Percentiles rank a stretch among this genome's conserved stretches.
phyloP scores from a whole-genome alignment of 768 basidiomycete genomes.

The Phlebiopsis flavidoalba region DNA sequence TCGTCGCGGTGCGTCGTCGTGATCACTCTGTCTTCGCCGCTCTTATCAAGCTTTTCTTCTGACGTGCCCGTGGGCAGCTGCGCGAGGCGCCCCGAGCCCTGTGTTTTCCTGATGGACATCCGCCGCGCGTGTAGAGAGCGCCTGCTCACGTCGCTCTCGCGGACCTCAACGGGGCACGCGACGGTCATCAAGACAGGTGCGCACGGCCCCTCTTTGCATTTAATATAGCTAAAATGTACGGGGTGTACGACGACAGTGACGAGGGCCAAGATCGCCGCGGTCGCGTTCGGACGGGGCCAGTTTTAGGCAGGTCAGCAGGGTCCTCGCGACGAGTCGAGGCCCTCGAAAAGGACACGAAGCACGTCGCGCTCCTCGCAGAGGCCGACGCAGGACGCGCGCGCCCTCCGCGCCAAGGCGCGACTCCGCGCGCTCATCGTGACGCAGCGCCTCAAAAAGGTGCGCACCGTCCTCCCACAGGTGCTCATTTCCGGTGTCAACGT shows the following conservation, averaged over 20 bases:
- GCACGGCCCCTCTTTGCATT: constrained; percentile 14
- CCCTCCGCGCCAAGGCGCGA: constrained; percentile 42
- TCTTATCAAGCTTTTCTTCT: not conserved
- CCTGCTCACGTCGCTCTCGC: constrained; percentile 73
- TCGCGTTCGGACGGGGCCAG: constrained; percentile 66
- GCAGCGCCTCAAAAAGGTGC: constrained; percentile 43
- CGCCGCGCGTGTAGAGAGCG: constrained; percentile 61
- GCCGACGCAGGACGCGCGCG: constrained; percentile 50
- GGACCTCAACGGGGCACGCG: constrained; percentile 60
- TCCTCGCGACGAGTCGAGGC: constrained; percentile 48
- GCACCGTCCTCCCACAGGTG: constrained; percentile 1
- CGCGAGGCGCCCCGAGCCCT: constrained; percentile 56
- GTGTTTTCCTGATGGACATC: constrained; percentile 69
- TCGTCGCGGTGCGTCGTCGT: constrained; percentile 48
- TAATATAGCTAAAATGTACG: not conserved
- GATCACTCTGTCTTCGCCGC: not conserved
- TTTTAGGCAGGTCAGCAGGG: constrained; percentile 74
- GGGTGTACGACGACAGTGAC: constrained; percentile 46
- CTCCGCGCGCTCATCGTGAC: constrained; percentile 33
- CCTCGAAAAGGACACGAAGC: constrained; percentile 66
- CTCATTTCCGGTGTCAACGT: not conserved
- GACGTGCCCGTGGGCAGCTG: constrained; percentile 39
- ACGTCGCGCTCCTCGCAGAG: constrained; percentile 48
- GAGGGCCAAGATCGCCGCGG: constrained; percentile 48
- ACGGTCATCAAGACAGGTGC: constrained; percentile 48